phyloP scores from a whole-genome alignment of 2,329 filamentous ascomycete genomes.

The Penicillium thymicola region DNA sequence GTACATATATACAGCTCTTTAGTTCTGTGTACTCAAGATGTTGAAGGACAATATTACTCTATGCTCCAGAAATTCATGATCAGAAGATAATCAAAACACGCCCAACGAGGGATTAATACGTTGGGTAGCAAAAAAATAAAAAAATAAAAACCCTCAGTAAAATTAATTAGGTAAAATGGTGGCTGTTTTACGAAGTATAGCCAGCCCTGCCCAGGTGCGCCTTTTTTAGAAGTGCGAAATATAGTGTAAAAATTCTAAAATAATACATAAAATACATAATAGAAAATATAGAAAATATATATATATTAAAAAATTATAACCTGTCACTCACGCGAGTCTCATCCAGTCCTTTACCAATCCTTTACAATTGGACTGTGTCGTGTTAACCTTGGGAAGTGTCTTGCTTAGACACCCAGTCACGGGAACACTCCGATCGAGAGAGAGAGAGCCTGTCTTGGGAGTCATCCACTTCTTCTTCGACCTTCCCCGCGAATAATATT shows the following conservation, averaged over 20 bases:
- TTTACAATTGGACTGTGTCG: conserved; percentile 17
- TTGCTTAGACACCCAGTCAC: conserved; percentile 22
- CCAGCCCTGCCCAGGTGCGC: background rate
- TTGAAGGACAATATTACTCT: background rate
- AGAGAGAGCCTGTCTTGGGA: background rate
- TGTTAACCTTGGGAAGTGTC: conserved; percentile 10
- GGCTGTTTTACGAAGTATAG: conserved; percentile 19
- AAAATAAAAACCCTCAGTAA: background rate
- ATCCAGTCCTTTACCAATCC: conserved; percentile 1
- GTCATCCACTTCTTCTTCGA: conserved; percentile 9
- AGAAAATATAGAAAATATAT: too few relatives aligned
- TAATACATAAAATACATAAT: background rate
- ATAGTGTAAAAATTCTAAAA: background rate
- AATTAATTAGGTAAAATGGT: conserved; percentile 18
- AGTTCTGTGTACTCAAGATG: background rate
- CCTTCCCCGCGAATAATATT: conserved; percentile 6
- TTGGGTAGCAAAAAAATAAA: conserved; percentile 7
- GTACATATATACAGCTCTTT: background rate
- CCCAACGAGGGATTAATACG: background rate
- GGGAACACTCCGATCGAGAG: conserved; percentile 21
- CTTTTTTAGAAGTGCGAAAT: background rate
- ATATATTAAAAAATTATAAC: background rate
- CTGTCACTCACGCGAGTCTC: conserved; percentile 1
- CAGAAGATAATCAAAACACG: background rate
- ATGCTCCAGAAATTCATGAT: background rate